Percentiles rank a stretch among this genome's conserved stretches.
Evolutionary conservation across 179 eudicot genomes (phyloP).

Genomic region (Heliamphora pulchella): DNA sequence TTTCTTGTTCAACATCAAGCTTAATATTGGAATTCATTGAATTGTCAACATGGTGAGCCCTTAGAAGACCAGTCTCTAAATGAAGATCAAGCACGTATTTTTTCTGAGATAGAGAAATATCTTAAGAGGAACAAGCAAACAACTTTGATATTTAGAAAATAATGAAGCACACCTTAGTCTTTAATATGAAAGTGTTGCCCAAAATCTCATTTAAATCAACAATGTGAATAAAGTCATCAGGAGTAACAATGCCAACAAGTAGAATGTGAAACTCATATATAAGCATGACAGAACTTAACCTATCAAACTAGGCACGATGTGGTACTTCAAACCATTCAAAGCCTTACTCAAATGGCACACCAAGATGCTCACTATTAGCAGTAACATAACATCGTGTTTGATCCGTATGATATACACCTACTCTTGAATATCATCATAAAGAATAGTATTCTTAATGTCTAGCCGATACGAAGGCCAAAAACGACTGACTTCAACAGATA

Average conservation of each 20-base stretch:
- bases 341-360: neutral
- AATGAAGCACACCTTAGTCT: neutral
- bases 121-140: neutral
- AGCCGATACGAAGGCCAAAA: neutral
- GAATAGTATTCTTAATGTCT: neutral
- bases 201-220: neutral
- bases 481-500: neutral
- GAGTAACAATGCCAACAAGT: neutral
- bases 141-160: neutral
- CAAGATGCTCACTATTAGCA: neutral
- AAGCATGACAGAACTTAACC: neutral
- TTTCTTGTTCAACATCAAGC: constrained; percentile 1
- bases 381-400: neutral
- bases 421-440: neutral
- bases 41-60: neutral
- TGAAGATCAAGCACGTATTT: neutral
- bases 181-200: neutral
- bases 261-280: neutral
- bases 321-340: neutral
- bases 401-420: neutral
- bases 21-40: neutral
- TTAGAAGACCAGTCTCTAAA: neutral
- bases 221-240: neutral
- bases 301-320: neutral
- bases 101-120: neutral